phyloP scores from a whole-genome alignment of 2,329 filamentous ascomycete species.

The Diplodia seriata region DNA sequence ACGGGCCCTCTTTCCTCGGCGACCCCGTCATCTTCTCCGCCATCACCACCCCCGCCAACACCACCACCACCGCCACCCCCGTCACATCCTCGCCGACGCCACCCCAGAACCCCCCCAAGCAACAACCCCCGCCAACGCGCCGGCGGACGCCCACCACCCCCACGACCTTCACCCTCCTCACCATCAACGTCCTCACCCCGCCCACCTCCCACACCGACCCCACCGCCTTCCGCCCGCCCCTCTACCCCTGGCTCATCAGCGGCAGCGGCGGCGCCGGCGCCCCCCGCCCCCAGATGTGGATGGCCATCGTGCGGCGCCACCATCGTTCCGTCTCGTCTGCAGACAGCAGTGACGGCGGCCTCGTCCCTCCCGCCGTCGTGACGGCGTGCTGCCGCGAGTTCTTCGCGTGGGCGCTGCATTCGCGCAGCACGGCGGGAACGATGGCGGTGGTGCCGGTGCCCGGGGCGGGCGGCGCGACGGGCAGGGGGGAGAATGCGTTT shows the following conservation, averaged over 20 bases:
- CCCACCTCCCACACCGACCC: neutral
- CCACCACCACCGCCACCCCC: neutral
- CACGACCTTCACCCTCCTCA: conserved; percentile 1
- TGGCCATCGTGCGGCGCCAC: neutral
- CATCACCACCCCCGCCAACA: neutral
- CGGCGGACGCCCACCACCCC: neutral
- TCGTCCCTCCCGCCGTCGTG: conserved; percentile 1
- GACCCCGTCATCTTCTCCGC: conserved; percentile 24
- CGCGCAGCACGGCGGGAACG: neutral
- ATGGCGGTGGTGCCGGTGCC: neutral
- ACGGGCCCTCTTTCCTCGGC: conserved; percentile 18
- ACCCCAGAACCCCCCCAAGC: neutral
- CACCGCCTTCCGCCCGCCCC: conserved; percentile 1
- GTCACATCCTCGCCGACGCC: neutral
- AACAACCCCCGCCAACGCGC: neutral
- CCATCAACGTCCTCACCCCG: conserved; percentile 12
- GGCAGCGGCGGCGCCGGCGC: neutral
- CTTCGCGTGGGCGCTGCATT: conserved; percentile 8
- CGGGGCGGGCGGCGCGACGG: neutral
- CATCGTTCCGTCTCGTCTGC: neutral
- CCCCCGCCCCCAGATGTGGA: neutral
- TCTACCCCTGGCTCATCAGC: conserved; percentile 3
- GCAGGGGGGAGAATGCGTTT: conserved; percentile 1
- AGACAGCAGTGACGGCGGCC: neutral
- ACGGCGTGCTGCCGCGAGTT: conserved; percentile 14